A percentile compares a stretch with the other conserved stretches of the same genome.
phyloP scores from a whole-genome alignment of 306 rosid species.

The Quercus wislizeni region DNA sequence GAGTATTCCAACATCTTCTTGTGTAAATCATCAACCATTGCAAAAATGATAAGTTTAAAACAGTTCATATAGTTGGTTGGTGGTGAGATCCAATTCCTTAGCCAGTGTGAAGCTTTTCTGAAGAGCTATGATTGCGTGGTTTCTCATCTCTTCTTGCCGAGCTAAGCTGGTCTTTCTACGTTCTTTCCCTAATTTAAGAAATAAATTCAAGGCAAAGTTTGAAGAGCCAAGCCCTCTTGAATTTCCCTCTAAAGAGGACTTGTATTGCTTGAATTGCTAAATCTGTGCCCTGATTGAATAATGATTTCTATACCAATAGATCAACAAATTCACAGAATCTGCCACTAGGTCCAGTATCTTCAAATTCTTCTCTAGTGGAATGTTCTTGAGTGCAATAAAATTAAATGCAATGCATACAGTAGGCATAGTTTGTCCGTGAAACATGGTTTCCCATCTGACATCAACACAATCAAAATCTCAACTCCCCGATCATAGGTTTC shows the following conservation, averaged over 20 bases:
- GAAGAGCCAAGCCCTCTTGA: constrained; percentile 35
- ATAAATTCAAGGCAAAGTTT: constrained; percentile 51
- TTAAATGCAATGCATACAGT: constrained; percentile 70
- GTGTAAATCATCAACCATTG: constrained; percentile 88
- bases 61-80: constrained; percentile 58
- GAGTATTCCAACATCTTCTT: constrained; percentile 90
- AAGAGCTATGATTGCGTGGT: constrained; percentile 68
- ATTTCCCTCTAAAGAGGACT: constrained; percentile 65
- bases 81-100: constrained; percentile 49
- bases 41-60: constrained; percentile 68
- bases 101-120: constrained; percentile 59
- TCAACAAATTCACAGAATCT: constrained; percentile 54
- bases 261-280: constrained; percentile 41
- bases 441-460: constrained; percentile 51
- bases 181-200: constrained; percentile 77
- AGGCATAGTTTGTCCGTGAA: constrained; percentile 50
- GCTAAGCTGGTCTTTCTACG: constrained; percentile 67
- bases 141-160: constrained; percentile 80
- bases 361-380: constrained; percentile 72
- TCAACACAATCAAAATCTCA: constrained; percentile 57
- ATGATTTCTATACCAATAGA: constrained; percentile 59
- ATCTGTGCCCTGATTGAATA: constrained; percentile 43
- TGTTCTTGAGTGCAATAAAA: constrained; percentile 66
- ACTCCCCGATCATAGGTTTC: constrained; percentile 66
- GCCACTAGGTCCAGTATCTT: constrained; percentile 61